Base-by-base conservation (phyloP, 352 stramenopile species). In the Aphanomyces euteiches region DNA sequence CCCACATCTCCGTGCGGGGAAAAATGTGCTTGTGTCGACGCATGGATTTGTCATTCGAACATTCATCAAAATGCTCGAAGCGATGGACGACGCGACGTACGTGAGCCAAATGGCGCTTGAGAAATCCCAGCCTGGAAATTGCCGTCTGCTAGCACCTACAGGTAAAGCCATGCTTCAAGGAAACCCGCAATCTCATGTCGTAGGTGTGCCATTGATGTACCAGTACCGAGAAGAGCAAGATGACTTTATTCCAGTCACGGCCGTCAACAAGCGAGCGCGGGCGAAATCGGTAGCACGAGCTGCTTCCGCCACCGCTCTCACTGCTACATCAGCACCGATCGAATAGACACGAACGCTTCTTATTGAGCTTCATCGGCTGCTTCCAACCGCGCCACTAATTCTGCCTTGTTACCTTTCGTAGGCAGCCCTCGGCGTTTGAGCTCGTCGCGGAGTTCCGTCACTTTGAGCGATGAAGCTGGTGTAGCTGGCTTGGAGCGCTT, bases 31-130 rank as follows among this genome's bases (percentile, higher is more conserved):
- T 13, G 75, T 93, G 10, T 93, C 86, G 21, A 89, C 83, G 12
- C 86, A 93, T 57, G 86, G 86, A 19, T 93, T 93, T 71, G 86
- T 92, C 54, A 91, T 93, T 69, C 84, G 86, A 19, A 93, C 86
- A 72, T 78, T 93, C 75, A 89, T 93, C 70, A 93, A 93, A 74
- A 74, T 90, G 69, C 73, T 93, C 38, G 86, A 93, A 75, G 76
- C 77, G 66, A 92, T 93, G 83, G 80, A 87, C 67, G 82, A 89
- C 17, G 67, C 81, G 19, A 79, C 83, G 57, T 93, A 91, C 68
- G 88, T 85, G 48, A 81, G 84, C 40, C 86, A 93, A 71, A 93
- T 93, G 86, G 85, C 86, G 74, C 73, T 93, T 54, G 86, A 93
- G 72, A 93, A 93, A 70, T 81, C 80, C 65, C 81, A 84, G 4